phyloP scores from a whole-genome alignment of 1,139 yeast genomes.

The Sporopachydermia cereana region DNA sequence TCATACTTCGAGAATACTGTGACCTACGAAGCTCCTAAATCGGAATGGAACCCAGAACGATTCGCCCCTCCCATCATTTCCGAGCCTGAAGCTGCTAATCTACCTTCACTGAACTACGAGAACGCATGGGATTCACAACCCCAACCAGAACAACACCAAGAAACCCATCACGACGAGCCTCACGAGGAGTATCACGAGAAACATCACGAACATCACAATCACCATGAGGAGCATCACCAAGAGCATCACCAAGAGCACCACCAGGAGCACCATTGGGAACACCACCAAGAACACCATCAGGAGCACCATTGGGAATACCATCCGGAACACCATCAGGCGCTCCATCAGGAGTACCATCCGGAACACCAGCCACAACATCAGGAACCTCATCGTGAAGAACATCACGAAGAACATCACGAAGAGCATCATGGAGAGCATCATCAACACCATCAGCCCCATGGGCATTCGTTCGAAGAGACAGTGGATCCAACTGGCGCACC shows the following conservation, averaged over 20 bases:
- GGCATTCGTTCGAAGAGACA: no score
- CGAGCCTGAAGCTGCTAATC: not conserved
- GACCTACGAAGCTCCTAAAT: slow-evolving; percentile 2
- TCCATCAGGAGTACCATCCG: no score
- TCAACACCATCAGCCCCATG: no score
- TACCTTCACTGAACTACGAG: not conserved
- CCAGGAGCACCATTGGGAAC: no score
- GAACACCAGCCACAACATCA: no score
- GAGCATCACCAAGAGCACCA: no score
- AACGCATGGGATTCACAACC: slow-evolving; percentile 4
- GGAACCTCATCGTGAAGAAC: no score
- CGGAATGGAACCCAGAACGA: slow-evolving; percentile 2
- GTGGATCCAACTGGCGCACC: no score
- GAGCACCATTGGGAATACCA: no score
- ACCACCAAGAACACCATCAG: not conserved
- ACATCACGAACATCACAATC: not conserved
- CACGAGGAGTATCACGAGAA: not conserved
- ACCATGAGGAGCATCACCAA: not conserved
- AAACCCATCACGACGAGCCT: not conserved
- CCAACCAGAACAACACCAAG: not conserved
- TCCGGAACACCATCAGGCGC: no score
- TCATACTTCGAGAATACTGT: slow-evolving; percentile 2
- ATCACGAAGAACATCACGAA: no score
- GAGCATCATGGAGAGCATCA: no score
- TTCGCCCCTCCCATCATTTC: slow-evolving; percentile 4